Percentiles rank a stretch among this genome's conserved stretches.
Conservation (phyloP, 768 basidiomycete genomes). For the Crepidotus variabilis region DNA sequence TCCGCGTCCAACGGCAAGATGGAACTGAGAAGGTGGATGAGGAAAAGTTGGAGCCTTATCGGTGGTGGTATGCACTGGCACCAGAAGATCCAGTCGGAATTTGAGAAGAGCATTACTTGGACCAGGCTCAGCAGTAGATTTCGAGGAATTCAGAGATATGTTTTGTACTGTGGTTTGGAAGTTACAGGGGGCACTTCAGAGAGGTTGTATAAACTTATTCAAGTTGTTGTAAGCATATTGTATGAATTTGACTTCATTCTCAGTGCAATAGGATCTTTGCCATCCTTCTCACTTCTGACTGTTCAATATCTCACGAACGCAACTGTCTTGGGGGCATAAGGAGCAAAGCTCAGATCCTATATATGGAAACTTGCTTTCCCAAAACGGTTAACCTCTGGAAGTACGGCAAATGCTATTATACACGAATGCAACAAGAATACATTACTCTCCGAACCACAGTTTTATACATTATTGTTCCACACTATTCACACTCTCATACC, state of each 20-base stretch:
- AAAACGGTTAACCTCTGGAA: no score
- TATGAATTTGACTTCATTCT: no score
- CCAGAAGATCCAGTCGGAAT: slow-evolving; percentile 3
- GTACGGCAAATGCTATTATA: not conserved
- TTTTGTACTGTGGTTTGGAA: not conserved
- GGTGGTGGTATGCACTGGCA: slow-evolving; percentile 40
- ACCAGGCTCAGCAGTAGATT: not conserved
- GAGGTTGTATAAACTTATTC: no score
- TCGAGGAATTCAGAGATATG: not conserved
- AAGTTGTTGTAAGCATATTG: no score
- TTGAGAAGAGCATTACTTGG: not conserved
- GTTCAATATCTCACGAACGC: no score
- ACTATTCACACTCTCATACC: slow-evolving; percentile 49
- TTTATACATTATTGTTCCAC: slow-evolving; percentile 24
- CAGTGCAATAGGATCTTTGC: no score
- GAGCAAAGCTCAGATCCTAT: no score
- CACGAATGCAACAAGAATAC: not conserved
- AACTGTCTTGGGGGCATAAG: no score
- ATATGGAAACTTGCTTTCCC: no score
- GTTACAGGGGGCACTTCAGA: no score
- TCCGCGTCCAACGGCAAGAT: not conserved
- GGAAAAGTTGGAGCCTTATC: slow-evolving; percentile 26
- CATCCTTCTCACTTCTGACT: no score
- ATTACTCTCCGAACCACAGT: not conserved
- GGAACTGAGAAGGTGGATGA: slow-evolving; percentile 16